Evolutionary conservation across 2,329 filamentous ascomycete genomes (phyloP), one percentile per base, ranked within the genome.

Genomic region (Calonectria pteridis): DNA sequence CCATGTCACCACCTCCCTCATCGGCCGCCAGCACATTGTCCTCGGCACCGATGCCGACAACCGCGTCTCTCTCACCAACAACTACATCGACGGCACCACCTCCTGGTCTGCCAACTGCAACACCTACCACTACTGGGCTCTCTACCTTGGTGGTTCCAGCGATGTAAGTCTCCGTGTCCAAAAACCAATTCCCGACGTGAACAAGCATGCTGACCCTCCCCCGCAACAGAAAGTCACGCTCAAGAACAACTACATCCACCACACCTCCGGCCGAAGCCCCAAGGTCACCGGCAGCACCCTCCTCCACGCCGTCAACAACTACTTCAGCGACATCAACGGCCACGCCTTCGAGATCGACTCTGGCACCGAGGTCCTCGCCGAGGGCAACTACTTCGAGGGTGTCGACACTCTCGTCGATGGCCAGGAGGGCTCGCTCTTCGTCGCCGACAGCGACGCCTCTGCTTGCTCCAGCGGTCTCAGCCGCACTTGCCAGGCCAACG

Each of bases 291-390:
- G 89, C 81, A 90, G 90, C 69, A 86, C 91, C 55, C 84, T 86
- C 23, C 82, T 92, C 67, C 91, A 92, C 82, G 89, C 88, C 51
- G 89, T 91, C 81, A 92, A 91, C 88, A 92, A 92, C 86, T 91
- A 89, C 87, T 91, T 86, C 84, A 86, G 89, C 80, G 85, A 87
- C 79, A 89, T 87, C 82, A 81, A 83, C 26, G 88, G 88, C 63
- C 91, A 92, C 83, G 88, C 89, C n/a, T 91, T 92, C 80, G 91
- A 91, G 82, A 82, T 87, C 62, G 85, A 84, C 67, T 62, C 80
- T 7, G 86, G 86, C 51, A 84, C 77, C 65, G 83, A 84, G 76
- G 86, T 90, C 53, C 84, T 92, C 28, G 88, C 87, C 3, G 90
- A 92, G 83, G 90, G 90, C 46, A 91, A 90, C 77, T 83, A 89